Conservation (phyloP, 2,329 filamentous ascomycete species). For the Neoascochyta sp. region DNA sequence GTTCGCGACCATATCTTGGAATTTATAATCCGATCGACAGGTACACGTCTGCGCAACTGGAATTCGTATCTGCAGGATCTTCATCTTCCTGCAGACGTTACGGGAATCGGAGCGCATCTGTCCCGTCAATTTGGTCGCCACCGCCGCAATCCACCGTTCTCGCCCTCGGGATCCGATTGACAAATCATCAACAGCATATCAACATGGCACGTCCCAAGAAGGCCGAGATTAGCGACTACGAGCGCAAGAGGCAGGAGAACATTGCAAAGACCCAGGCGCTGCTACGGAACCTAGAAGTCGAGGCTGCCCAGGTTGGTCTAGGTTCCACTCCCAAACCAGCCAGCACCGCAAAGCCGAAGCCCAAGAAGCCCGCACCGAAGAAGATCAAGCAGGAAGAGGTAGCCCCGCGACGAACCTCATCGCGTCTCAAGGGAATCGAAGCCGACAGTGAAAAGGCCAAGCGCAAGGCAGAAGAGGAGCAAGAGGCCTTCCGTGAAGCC, state of each 20-base stretch:
- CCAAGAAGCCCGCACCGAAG: constrained; percentile 43
- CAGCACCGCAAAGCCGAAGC: constrained; percentile 45
- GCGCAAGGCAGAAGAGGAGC: constrained; percentile 64
- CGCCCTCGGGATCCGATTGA: neutral
- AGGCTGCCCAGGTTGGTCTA: constrained; percentile 65
- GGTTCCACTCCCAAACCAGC: constrained; percentile 54
- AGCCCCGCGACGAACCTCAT: constrained; percentile 58
- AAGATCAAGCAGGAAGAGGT: constrained; percentile 59
- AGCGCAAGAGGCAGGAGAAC: constrained; percentile 78
- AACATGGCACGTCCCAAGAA: constrained; percentile 42
- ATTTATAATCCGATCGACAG: no score
- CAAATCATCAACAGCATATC: neutral
- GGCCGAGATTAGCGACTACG: constrained; percentile 73
- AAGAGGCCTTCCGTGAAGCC: constrained; percentile 54
- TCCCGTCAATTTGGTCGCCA: no score
- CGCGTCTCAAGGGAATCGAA: constrained; percentile 59
- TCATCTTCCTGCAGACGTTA: no score
- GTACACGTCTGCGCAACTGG: no score
- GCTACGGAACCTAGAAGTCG: constrained; percentile 69
- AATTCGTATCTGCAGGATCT: no score
- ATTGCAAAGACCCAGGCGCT: constrained; percentile 83
- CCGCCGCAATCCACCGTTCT: no score
- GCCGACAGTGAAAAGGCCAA: constrained; percentile 66
- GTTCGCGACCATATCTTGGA: no score
- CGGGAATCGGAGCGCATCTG: no score